Evolutionary conservation across 2,329 filamentous ascomycete species (phyloP).

Genomic region (Cladorrhinum sp.): DNA sequence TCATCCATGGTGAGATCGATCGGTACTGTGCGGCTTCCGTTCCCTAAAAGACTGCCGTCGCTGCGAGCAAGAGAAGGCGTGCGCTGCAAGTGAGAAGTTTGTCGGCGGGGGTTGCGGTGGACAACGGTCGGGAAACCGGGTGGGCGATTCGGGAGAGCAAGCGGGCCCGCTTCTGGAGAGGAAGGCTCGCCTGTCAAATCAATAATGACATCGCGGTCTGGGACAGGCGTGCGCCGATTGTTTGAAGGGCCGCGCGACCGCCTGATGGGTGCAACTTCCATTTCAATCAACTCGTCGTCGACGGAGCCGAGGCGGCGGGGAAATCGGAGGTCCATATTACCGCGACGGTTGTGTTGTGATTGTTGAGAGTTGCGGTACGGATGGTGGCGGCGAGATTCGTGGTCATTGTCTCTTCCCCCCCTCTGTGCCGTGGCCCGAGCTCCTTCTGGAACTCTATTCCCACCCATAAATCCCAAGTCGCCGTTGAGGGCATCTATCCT

Average conservation of each 20-base stretch:
- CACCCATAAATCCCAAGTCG: not conserved
- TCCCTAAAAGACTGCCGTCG: conserved; percentile 42
- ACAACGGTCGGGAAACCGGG: not conserved
- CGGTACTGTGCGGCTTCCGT: conserved; percentile 31
- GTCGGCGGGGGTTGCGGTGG: conserved; percentile 40
- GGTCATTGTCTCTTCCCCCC: not conserved
- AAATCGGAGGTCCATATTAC: not conserved
- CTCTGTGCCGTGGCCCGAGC: not conserved
- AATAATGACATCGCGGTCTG: conserved; percentile 35
- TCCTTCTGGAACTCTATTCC: not conserved
- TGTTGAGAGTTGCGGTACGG: conserved; percentile 3
- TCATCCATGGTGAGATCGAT: conserved; percentile 54
- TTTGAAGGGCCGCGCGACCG: not conserved
- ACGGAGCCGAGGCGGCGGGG: not conserved
- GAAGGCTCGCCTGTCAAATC: conserved; percentile 52
- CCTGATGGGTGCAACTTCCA: conserved; percentile 25
- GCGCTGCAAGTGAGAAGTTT: conserved; percentile 36
- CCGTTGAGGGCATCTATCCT: not conserved
- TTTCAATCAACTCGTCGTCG: conserved; percentile 37
- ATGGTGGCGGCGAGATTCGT: conserved; percentile 14
- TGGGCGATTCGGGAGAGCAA: conserved; percentile 5
- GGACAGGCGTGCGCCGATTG: not conserved
- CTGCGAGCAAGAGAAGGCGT: conserved; percentile 44
- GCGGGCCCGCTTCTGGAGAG: conserved; percentile 34
- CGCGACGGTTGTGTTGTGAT: not conserved